phyloP scores from a whole-genome alignment of 108 stramenopile genomes.

The Epithemia pelagica region DNA sequence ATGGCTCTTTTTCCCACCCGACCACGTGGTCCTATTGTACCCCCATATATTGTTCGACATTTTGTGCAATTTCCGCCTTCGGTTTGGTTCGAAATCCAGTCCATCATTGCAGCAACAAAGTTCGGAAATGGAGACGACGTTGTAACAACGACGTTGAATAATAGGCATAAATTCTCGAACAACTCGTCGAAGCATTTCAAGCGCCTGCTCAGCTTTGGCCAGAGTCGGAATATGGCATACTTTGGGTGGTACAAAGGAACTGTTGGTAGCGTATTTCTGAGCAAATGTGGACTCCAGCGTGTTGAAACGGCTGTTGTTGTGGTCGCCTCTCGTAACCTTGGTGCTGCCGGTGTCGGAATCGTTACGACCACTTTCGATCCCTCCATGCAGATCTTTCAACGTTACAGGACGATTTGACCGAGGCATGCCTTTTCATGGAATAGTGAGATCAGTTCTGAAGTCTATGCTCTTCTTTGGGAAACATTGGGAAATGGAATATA shows the following conservation, averaged over 20 bases:
- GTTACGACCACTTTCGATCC: too few relatives aligned
- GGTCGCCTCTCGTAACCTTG: too few relatives aligned
- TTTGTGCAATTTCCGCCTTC: conserved; percentile 11
- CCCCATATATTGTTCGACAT: conserved; percentile 66
- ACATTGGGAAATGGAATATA: too few relatives aligned
- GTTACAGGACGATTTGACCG: not conserved
- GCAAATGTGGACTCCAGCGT: not conserved
- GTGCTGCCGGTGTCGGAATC: too few relatives aligned
- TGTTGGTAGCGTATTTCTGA: not conserved
- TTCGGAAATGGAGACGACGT: conserved; percentile 59
- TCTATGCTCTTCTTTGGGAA: too few relatives aligned
- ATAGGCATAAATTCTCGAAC: conserved; percentile 62
- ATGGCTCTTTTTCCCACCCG: conserved; percentile 22
- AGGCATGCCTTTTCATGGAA: too few relatives aligned
- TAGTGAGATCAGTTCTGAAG: too few relatives aligned
- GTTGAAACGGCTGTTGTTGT: too few relatives aligned
- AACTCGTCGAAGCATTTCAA: conserved; percentile 43
- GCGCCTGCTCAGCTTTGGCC: conserved; percentile 30
- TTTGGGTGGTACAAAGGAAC: not conserved
- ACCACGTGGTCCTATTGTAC: conserved; percentile 53
- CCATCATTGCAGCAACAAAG: conserved; percentile 83
- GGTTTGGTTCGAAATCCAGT: conserved; percentile 22
- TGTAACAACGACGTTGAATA: conserved; percentile 47
- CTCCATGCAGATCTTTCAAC: not conserved
- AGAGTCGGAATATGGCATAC: conserved; percentile 32